Evolutionary conservation across 352 stramenopile species (phyloP).

Genomic region (Paralagenidium karlingii): DNA sequence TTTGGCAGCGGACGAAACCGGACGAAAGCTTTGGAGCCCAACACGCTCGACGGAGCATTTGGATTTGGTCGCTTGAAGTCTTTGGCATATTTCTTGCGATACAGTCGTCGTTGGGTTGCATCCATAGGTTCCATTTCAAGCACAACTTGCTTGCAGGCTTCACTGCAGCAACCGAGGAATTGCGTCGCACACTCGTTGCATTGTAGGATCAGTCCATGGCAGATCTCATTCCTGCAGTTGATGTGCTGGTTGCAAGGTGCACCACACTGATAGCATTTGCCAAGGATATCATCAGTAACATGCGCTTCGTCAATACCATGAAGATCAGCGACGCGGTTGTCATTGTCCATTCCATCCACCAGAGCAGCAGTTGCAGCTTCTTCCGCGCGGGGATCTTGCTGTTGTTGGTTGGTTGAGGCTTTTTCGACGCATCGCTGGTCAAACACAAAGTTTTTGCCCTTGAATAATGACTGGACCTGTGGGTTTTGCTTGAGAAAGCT

Average conservation of each 20-base stretch:
- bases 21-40: background rate
- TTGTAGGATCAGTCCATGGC: slow-evolving; percentile 29
- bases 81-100: slow-evolving; percentile 39
- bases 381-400: slow-evolving; percentile 16
- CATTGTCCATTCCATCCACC: slow-evolving; percentile 3
- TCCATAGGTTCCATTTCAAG: slow-evolving; percentile 40
- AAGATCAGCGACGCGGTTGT: slow-evolving; percentile 16
- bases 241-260: slow-evolving; percentile 30
- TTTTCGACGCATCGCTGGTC: slow-evolving; percentile 46
- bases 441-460: slow-evolving; percentile 69
- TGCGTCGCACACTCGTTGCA: slow-evolving; percentile 21
- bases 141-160: slow-evolving; percentile 34
- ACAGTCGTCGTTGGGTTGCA: slow-evolving; percentile 24
- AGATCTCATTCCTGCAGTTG: slow-evolving; percentile 55
- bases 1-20: background rate
- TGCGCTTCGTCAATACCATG: slow-evolving; percentile 21
- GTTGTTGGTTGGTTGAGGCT: background rate
- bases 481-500: slow-evolving; percentile 27
- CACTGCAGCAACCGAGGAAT: slow-evolving; percentile 16
- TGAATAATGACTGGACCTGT: slow-evolving; percentile 39
- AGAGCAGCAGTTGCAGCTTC: slow-evolving; percentile 2
- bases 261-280: slow-evolving; percentile 44
- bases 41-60: slow-evolving; percentile 15
- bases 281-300: slow-evolving; percentile 48
- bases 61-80: slow-evolving; percentile 43